Conservation (phyloP, 148 eudicot species). For the Chenopodium formosanum region DNA sequence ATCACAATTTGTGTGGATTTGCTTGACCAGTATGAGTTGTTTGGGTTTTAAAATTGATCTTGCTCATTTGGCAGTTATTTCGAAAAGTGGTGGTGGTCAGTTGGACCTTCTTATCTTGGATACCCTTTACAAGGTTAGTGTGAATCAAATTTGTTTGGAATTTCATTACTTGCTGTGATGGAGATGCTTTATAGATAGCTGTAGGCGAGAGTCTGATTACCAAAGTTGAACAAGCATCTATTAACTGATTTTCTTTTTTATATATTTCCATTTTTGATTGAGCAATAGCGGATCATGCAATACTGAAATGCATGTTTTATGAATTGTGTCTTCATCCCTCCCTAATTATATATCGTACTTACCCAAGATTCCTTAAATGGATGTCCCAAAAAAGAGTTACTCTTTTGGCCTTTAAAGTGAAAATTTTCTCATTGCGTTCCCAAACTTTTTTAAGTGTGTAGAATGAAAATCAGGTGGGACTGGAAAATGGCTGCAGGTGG, state of each 20-base stretch:
- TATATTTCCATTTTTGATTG: background rate
- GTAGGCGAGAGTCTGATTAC: background rate
- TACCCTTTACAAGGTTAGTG: conserved; percentile 38
- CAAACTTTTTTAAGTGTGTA: background rate
- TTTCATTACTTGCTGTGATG: conserved; percentile 4
- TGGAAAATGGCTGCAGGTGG: background rate
- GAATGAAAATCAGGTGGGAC: background rate
- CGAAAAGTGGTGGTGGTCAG: conserved; percentile 62
- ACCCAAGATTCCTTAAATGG: background rate
- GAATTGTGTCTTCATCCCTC: background rate
- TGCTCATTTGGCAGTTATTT: conserved; percentile 52
- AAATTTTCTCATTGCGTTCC: background rate
- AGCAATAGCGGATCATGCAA: background rate
- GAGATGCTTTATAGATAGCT: background rate
- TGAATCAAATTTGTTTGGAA: background rate
- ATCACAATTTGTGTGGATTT: background rate
- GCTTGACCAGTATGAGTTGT: background rate
- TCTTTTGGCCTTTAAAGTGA: background rate
- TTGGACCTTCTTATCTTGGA: conserved; percentile 92
- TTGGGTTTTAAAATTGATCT: no score
- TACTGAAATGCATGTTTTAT: background rate
- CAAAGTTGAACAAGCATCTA: background rate
- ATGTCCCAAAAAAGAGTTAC: background rate
- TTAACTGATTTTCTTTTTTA: background rate
- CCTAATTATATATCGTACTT: background rate